Base-by-base conservation (phyloP, 2,329 filamentous ascomycete species). In the Ceratocystiopsis minuta region DNA sequence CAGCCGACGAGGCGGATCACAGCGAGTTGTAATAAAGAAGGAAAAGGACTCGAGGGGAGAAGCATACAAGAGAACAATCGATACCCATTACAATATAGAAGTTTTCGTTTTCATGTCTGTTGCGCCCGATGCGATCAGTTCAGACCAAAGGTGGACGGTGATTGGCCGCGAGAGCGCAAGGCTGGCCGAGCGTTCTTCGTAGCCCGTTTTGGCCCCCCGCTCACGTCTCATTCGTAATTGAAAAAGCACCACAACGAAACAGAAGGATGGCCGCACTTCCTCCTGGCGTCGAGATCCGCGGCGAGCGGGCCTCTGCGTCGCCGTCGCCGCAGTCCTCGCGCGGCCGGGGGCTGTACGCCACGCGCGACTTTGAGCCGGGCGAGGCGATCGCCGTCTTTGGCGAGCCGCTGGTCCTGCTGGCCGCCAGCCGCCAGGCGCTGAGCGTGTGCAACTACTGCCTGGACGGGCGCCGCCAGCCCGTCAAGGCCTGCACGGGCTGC, bases 371-470 rank as follows among this genome's bases (percentile, higher is more conserved):
- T 53, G 16, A 45, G 4, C 57, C 71, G 0, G 69, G 69, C 49
- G 54, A 59, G 24, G 49, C 57, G 43, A 64, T 75, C 48, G 60
- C 62, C 44, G 51, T 54, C 34, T 70, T 74, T 52, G 45, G 50
- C 20, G 56, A 55, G 15, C 61, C 63, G 6, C 56, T 63, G 34
- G 52, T 73, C 37, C 64, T 67, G 16, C 57, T 73, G 18, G 66
- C 71, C 4, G 60, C 64, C 35, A 59, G 60, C 34, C 53, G 59
- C 6, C 59, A 60, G 45, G 58, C 66, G 43, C 39, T 51, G 4
- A 49, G 52, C 15, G 59, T 63, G 31, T 76, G 72, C 59, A 63
- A 63, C 46, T 56, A 65, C 57, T 75, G 70, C 54, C 59, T 72
- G 24, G 39, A 50, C 24, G 49, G 48, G 17, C 38, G 43, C 34